phyloP scores from a whole-genome alignment of 108 stramenopile species.

The Cyclostephanos invisitatus region DNA sequence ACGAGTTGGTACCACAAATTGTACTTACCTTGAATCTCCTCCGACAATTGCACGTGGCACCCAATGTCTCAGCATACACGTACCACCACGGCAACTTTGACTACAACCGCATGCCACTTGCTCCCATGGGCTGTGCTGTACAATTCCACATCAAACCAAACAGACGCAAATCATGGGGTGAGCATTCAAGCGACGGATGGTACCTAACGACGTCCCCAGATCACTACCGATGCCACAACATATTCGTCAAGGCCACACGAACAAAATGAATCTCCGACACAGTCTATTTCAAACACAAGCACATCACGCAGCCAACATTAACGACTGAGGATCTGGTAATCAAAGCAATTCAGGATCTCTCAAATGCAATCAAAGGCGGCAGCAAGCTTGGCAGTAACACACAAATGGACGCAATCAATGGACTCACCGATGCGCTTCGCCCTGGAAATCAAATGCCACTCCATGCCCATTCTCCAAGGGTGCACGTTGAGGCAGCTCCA shows the following conservation, averaged over 20 bases:
- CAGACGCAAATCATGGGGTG: constrained; percentile 15
- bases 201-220: constrained; percentile 18
- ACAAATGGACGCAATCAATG: too few species aligned
- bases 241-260: constrained; percentile 20
- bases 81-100: constrained; percentile 21
- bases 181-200: constrained; percentile 28
- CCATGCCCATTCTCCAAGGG: too few species aligned
- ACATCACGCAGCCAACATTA: constrained; percentile 28
- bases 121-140: constrained; percentile 43
- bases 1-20: too few species aligned
- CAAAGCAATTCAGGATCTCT: constrained; percentile 3
- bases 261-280: constrained; percentile 26
- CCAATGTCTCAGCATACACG: too few species aligned
- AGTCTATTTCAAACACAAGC: constrained; percentile 29
- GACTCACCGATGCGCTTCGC: too few species aligned
- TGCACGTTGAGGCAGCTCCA: too few species aligned
- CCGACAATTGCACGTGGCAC: not conserved
- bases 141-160: constrained; percentile 30
- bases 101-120: constrained; percentile 52
- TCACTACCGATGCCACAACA: constrained; percentile 21
- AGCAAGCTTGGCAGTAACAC: too few species aligned
- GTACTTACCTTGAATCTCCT: constrained; percentile 30
- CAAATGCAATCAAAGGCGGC: constrained; percentile 4
- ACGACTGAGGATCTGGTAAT: constrained; percentile 5
- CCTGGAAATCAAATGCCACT: too few species aligned